Base-by-base conservation (phyloP, 441 rosid genomes). In the Eruca vesicaria region DNA sequence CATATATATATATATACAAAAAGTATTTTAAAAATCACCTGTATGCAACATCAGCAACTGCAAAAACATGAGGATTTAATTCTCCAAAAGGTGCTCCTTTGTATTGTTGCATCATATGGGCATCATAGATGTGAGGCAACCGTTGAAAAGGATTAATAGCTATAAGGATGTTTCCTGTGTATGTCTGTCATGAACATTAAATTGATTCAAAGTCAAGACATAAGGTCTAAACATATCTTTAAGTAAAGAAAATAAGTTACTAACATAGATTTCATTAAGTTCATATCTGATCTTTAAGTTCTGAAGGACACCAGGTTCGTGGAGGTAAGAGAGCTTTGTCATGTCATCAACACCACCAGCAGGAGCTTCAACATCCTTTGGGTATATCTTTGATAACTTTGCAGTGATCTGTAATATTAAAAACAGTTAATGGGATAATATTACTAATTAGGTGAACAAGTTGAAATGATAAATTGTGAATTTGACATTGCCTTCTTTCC, bases 301-400 rank as follows among this genome's bases (percentile, higher is more conserved):
- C 88, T 87, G 86, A 80, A 95, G 80, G 78, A 95, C 98, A 79
- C 99, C 99, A 68, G 99, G 99, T 81, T 95, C 99, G 48, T 95
- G 99, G 75, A 95, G 78, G 79, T 95, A 95, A 14, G 99, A 95
- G 10, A 95, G 88, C 84, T 93, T 95, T 71, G 97, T 93, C 99
- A 95, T 95, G 86, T 93, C 99, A 90, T 95, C 98, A 76, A 95
- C 99, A 59, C 99, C 99, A 41, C 97, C 99, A 18, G 98, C 86
- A 43, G 98, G 96, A 78, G 98, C 98, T 87, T 95, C 99, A 82
- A 84, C 78, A 73, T 95, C 98, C 53, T 90, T 93, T 31, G 99
- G 98, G 77, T 90, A 93, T 80, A 93, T 69, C 81, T 86, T 93
- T 41, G 97, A 85, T 73, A 95, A 69, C 48, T 80, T 86, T 61